Conservation (phyloP, 1,284 basidiomycete species). For the Boletellus sp. region DNA sequence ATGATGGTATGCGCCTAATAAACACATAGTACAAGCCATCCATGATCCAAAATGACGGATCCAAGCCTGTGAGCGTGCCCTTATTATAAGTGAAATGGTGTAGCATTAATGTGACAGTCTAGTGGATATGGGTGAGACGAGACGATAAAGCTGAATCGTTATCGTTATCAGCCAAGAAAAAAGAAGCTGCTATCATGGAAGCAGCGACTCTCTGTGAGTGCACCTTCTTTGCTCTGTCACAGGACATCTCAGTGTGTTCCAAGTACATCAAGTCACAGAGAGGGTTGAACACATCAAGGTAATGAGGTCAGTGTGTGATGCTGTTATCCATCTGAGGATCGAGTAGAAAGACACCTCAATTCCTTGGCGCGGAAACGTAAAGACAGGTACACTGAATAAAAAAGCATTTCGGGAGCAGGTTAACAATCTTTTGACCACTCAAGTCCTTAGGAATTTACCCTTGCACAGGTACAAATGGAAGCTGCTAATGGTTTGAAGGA, state of each 20-base stretch:
- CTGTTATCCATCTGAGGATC: background rate
- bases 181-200: constrained; percentile 43
- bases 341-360: constrained; percentile 60
- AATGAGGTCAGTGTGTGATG: constrained; percentile 1
- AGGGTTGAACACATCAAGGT: constrained; percentile 61
- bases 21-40: constrained; percentile 58
- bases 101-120: constrained; percentile 1
- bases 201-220: constrained; percentile 46
- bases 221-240: background rate
- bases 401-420: constrained; percentile 65
- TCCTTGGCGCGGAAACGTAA: constrained; percentile 63
- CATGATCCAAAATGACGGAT: constrained; percentile 71
- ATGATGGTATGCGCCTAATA: constrained; percentile 1
- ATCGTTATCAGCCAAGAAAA: constrained; percentile 14
- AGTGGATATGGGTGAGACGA: constrained; percentile 68
- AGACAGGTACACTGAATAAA: constrained; percentile 65
- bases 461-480: constrained; percentile 50
- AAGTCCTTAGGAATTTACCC: background rate
- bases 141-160: constrained; percentile 23
- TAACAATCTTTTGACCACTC: background rate
- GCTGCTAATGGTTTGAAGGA: constrained; percentile 54
- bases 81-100: background rate
- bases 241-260: background rate
- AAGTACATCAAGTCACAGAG: constrained; percentile 56
- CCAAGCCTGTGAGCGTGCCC: constrained; percentile 55